A percentile compares a stretch with the other conserved stretches of the same genome.
These are phyloP conservation scores for Coriaria nepalensis DNA, from an alignment of 306 rosid genomes.

Conservation along the genomic window DNA sequence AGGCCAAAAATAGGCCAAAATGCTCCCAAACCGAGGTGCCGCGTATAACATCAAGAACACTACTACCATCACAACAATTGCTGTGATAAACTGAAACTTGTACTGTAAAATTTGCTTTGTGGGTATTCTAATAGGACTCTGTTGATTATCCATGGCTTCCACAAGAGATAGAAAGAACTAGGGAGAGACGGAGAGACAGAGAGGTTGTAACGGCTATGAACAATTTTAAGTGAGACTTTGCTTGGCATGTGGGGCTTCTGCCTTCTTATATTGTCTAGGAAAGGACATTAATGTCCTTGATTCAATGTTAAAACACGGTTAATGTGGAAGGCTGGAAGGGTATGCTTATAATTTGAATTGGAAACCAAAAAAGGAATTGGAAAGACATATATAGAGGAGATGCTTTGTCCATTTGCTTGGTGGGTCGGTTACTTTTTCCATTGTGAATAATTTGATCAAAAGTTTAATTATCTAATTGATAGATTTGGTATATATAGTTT, in stretches of 20 bases:
- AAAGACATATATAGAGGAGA: slow-evolving; percentile 17
- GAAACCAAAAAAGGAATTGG: slow-evolving; percentile 12
- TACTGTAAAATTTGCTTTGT: slow-evolving; percentile 47
- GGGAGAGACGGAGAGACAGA: no score
- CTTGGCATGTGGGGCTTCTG: no score
- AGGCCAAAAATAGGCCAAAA: slow-evolving; percentile 74
- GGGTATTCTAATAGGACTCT: no score
- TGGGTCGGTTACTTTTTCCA: slow-evolving; percentile 40
- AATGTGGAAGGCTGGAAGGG: slow-evolving; percentile 14
- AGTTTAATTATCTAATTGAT: no score
- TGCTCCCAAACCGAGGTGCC: slow-evolving; percentile 41
- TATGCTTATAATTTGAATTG: slow-evolving; percentile 25
- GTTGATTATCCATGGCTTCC: no score
- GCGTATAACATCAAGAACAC: slow-evolving; percentile 39
- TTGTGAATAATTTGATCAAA: slow-evolving; percentile 2
- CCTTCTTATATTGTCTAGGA: no score
- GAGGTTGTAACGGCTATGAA: no score
- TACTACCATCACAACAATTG: slow-evolving; percentile 27
- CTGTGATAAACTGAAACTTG: slow-evolving; percentile 39
- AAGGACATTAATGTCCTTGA: no score
- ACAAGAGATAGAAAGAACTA: no score
- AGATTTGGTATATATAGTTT: no score
- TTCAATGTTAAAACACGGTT: no score
- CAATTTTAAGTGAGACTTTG: no score
- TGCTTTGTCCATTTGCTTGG: slow-evolving; percentile 39